These are phyloP conservation scores for Lachnellula suecica DNA, from an alignment of 2,329 filamentous ascomycete genomes.

Conservation along the genomic window DNA sequence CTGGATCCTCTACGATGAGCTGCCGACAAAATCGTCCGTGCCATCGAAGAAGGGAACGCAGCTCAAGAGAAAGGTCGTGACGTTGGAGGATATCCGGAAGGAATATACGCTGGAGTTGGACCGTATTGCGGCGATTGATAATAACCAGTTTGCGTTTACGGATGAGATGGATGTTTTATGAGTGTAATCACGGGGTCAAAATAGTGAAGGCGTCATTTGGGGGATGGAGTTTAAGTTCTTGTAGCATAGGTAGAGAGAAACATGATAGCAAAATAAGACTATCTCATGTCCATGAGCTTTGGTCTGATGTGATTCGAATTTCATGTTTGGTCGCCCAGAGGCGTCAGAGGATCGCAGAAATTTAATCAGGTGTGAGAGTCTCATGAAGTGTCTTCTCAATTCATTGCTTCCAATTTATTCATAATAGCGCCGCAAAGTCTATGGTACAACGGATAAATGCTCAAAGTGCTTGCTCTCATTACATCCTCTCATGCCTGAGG, in stretches of 20 bases:
- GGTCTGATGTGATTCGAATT: background rate
- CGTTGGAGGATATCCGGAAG: constrained; percentile 79
- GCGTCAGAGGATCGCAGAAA: too few relatives aligned
- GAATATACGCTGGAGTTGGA: constrained; percentile 92
- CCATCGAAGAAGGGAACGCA: constrained; percentile 1
- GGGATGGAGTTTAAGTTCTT: constrained; percentile 11
- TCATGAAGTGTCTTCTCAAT: background rate
- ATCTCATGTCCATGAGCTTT: constrained; percentile 8
- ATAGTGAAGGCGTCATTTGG: constrained; percentile 10
- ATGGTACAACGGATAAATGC: constrained; percentile 24
- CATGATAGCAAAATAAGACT: constrained; percentile 4
- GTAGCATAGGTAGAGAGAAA: constrained; percentile 11
- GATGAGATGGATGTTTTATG: constrained; percentile 41
- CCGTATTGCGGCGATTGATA: constrained; percentile 81
- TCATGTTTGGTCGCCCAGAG: too few relatives aligned
- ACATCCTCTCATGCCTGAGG: constrained; percentile 12
- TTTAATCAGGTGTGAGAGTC: too few relatives aligned
- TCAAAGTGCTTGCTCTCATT: constrained; percentile 1
- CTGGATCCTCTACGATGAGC: constrained; percentile 67
- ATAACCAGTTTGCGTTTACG: constrained; percentile 81
- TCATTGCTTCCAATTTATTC: constrained; percentile 5
- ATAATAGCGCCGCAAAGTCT: constrained; percentile 14
- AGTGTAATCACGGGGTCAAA: constrained; percentile 9
- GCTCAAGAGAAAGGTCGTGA: constrained; percentile 73
- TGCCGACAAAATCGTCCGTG: constrained; percentile 35